Evolutionary conservation across 768 basidiomycete species (phyloP).

Genomic region (Suillus alpinus): DNA sequence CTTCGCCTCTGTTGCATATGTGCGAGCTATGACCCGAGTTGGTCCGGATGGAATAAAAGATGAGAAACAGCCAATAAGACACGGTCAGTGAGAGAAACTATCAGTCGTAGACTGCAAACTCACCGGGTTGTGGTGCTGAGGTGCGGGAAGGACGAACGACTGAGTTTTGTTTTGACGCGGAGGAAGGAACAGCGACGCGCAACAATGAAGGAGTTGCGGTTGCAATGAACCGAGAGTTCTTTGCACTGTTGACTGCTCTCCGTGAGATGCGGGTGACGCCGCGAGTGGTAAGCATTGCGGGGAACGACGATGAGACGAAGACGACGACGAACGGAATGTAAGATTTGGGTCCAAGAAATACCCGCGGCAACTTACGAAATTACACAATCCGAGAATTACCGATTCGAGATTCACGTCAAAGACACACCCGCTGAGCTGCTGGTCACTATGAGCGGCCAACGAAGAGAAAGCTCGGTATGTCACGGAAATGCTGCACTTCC

Average conservation of each 20-base stretch:
- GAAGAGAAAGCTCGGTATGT: no score
- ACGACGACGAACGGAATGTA: constrained; percentile 16
- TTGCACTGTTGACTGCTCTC: constrained; percentile 74
- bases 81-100: constrained; percentile 1
- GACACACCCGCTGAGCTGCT: no score
- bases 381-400: neutral
- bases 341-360: constrained; percentile 30
- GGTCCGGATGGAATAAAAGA: neutral
- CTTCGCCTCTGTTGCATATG: constrained; percentile 90
- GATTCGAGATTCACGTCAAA: neutral
- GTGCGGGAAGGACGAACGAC: constrained; percentile 48
- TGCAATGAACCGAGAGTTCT: constrained; percentile 81
- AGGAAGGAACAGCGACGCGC: constrained; percentile 46
- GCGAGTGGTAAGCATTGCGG: constrained; percentile 80
- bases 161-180: constrained; percentile 43
- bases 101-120: constrained; percentile 19
- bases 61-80: neutral
- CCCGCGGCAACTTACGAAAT: constrained; percentile 9
- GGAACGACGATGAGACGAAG: constrained; percentile 32
- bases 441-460: neutral
- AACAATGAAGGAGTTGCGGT: constrained; percentile 60
- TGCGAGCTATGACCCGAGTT: constrained; percentile 51
- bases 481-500: no score
- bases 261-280: constrained; percentile 85
- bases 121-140: constrained; percentile 53